Base-by-base conservation (phyloP, 345 rosid species). In the Bruguiera gymnorhiza region DNA sequence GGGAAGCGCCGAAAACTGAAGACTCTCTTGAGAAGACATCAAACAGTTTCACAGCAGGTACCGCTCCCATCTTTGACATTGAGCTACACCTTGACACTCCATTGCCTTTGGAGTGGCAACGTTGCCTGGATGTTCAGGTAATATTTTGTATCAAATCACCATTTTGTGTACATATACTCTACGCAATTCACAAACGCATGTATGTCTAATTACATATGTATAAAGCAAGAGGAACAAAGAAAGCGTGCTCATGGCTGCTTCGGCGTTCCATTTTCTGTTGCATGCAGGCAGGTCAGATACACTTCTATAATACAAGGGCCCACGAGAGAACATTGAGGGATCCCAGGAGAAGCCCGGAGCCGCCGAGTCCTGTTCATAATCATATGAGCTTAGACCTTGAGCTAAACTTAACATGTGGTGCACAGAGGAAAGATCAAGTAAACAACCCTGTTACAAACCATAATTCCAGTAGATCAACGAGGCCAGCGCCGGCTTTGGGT, bases 301-400 rank as follows among this genome's bases (percentile, higher is more conserved):
- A 85, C 82, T 85, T 83, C 63, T 83, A 81, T 60, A 87, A 85
- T 63, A 76, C 85, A 48, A 85, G 84, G 66, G 83, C 92, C 2
- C 76, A 87, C 29, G 79, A 70, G 75, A 88, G 83, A 79, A 83
- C 87, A 60, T 79, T 71, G 9, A 80, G 62, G 32, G 90, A 85
- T 71, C 92, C 87, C 4, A 81, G 80, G 65, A 75, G 69, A 64
- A 75, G 71, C 68, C 66, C 62, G 39, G 85, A 73, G 24, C 79
- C 75, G 10, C 23, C 81, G 29, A 67, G 50, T 31, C 70, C 73
- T 13, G 65, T 65, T 34, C 73, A 64, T 32, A 74, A 78, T 63
- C 71, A 70, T 30, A 79, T 86, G 83, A 89, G 93, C 83, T 76
- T 92, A 70, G 92, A 92, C 72, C 96, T 92, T 30, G 87, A 88